Percentiles rank a stretch among this genome's conserved stretches.
These are phyloP conservation scores for Suillus discolor DNA, from an alignment of 768 basidiomycete genomes.

Conservation along the genomic window DNA sequence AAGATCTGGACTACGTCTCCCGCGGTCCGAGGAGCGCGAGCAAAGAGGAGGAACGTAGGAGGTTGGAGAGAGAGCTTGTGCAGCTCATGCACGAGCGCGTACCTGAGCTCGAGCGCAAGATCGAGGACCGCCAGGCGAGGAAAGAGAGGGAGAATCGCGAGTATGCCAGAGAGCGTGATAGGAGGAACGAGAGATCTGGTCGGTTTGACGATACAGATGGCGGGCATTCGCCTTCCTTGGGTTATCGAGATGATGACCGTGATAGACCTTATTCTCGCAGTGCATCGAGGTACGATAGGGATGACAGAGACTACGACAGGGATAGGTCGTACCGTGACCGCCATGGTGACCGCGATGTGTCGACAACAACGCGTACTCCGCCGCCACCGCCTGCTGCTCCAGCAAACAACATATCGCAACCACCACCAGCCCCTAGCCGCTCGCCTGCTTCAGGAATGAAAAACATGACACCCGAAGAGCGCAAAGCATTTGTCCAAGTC, in stretches of 20 bases:
- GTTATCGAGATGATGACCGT: constrained; percentile 44
- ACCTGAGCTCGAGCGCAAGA: constrained; percentile 85
- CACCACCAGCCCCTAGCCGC: constrained; percentile 45
- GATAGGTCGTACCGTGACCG: constrained; percentile 33
- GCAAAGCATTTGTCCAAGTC: constrained; percentile 72
- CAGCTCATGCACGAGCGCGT: constrained; percentile 87
- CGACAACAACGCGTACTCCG: constrained; percentile 42
- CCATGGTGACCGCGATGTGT: constrained; percentile 32
- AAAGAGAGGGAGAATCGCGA: constrained; percentile 79
- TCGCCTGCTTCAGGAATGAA: constrained; percentile 65
- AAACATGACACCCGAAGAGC: constrained; percentile 84
- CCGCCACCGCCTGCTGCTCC: constrained; percentile 52
- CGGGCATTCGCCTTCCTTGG: constrained; percentile 30
- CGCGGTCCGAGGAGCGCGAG: constrained; percentile 69
- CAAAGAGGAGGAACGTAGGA: constrained; percentile 85
- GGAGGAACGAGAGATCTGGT: constrained; percentile 80
- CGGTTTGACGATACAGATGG: constrained; percentile 56
- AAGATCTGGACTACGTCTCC: constrained; percentile 87
- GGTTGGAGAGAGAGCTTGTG: constrained; percentile 86
- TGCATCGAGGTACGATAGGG: constrained; percentile 35
- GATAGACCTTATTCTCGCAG: constrained; percentile 59
- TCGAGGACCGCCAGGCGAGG: constrained; percentile 76
- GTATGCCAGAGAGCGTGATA: constrained; percentile 77
- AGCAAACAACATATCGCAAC: constrained; percentile 38
- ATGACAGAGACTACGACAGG: constrained; percentile 40